Evolutionary conservation across 495 filamentous ascomycete species (phyloP).

Genomic region (Aspergillus mulundensis): DNA sequence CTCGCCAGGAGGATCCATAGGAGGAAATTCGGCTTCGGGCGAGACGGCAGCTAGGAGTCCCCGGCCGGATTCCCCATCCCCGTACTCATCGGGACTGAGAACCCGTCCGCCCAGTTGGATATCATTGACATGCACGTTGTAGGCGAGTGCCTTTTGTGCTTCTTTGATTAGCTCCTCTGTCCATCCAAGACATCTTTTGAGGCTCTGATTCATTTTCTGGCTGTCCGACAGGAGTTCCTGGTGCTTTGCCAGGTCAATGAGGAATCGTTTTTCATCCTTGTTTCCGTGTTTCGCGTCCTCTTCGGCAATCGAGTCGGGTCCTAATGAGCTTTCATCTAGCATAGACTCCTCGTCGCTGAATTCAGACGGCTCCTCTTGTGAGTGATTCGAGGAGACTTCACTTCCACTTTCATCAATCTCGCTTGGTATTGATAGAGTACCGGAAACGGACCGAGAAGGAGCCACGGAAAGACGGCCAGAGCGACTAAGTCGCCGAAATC

Average conservation of each 20-base stretch:
- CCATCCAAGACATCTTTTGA: constrained; percentile 80
- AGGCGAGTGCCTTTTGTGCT: constrained; percentile 79
- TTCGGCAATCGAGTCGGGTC: constrained; percentile 34
- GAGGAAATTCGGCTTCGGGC: not conserved
- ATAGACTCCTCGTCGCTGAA: constrained; percentile 45
- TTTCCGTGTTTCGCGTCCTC: constrained; percentile 40
- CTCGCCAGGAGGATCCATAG: not conserved
- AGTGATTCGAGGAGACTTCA: constrained; percentile 32
- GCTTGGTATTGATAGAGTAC: constrained; percentile 32
- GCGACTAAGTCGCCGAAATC: constrained; percentile 76
- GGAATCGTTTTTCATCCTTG: constrained; percentile 70
- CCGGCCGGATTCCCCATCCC: constrained; percentile 40
- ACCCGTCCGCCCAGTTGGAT: constrained; percentile 81
- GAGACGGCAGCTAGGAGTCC: constrained; percentile 22
- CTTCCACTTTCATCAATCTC: constrained; percentile 35
- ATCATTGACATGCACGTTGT: constrained; percentile 69
- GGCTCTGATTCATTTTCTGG: constrained; percentile 88
- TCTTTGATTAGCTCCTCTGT: constrained; percentile 88
- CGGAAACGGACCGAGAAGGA: constrained; percentile 44
- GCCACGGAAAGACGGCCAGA: constrained; percentile 65
- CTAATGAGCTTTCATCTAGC: constrained; percentile 29
- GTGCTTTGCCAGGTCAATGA: constrained; percentile 82
- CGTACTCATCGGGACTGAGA: constrained; percentile 60
- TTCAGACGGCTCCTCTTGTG: constrained; percentile 39
- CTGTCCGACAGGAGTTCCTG: constrained; percentile 82